These are phyloP conservation scores for Neonectria hederae DNA, from an alignment of 2,329 filamentous ascomycete species.

Conservation along the genomic window DNA sequence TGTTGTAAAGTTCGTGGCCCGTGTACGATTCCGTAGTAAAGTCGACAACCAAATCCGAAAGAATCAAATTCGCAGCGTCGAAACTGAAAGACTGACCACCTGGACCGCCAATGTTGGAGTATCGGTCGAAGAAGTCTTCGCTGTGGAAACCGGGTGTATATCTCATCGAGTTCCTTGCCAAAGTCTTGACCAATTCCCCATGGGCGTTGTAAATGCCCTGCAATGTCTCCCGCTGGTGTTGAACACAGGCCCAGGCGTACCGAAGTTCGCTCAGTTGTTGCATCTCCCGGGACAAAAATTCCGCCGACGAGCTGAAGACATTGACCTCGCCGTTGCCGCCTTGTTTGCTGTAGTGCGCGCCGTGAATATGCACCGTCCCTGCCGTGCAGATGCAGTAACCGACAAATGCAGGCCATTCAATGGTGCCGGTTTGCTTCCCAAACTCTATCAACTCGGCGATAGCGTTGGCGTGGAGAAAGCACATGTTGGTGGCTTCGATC, in stretches of 20 bases:
- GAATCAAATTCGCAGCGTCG: conserved; percentile 77
- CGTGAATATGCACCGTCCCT: conserved; percentile 88
- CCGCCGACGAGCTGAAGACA: conserved; percentile 69
- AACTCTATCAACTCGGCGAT: conserved; percentile 85
- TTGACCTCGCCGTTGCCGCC: conserved; percentile 62
- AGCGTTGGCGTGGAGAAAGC: conserved; percentile 86
- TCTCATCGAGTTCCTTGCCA: conserved; percentile 71
- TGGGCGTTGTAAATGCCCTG: conserved; percentile 83
- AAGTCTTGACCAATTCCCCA: conserved; percentile 77
- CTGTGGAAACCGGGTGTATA: conserved; percentile 84
- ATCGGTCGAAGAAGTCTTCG: conserved; percentile 89
- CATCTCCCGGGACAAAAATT: conserved; percentile 82
- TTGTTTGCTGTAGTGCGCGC: conserved; percentile 76
- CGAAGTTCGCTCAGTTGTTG: conserved; percentile 80
- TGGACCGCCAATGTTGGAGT: conserved; percentile 65
- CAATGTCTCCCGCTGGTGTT: conserved; percentile 82
- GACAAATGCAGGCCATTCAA: conserved; percentile 88
- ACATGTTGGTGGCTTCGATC: conserved; percentile 88
- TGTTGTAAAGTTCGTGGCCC: conserved; percentile 59
- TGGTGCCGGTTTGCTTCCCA: conserved; percentile 75
- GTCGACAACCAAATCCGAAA: conserved; percentile 73
- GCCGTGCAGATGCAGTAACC: conserved; percentile 89
- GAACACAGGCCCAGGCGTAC: conserved; percentile 79
- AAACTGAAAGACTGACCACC: conserved; percentile 71
- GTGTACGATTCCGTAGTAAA: conserved; percentile 65